Conservation (phyloP, 345 rosid species). For the Kandelia obovata region DNA sequence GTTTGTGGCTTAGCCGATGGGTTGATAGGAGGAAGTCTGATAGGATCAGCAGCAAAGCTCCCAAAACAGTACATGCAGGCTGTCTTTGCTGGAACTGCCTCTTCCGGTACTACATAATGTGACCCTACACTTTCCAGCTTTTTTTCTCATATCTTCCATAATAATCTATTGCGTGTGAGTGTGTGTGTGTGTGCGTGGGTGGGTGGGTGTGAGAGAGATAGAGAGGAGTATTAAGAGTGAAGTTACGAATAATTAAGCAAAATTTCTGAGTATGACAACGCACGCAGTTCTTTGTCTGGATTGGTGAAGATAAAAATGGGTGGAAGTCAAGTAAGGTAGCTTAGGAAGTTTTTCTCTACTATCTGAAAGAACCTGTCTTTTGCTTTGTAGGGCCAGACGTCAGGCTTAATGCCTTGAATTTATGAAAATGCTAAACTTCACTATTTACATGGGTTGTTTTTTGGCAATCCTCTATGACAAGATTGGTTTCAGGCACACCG, state of each 20-base stretch:
- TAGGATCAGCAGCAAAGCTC: constrained; percentile 83
- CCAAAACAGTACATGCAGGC: constrained; percentile 95
- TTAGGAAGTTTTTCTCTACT: no score
- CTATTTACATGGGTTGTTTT: background rate
- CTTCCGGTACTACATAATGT: constrained; percentile 55
- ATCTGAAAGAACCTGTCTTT: background rate
- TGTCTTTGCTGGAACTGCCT: constrained; percentile 89
- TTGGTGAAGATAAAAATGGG: background rate
- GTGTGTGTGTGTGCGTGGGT: no score
- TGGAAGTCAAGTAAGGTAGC: no score
- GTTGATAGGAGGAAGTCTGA: constrained; percentile 74
- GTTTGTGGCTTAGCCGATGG: constrained; percentile 89
- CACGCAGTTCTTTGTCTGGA: no score
- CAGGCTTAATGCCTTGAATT: background rate
- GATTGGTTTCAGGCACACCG: no score
- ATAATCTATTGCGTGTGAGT: no score
- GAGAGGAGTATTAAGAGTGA: no score
- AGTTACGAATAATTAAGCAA: background rate
- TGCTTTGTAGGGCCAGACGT: background rate
- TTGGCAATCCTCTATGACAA: no score
- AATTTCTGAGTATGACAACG: background rate
- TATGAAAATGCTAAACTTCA: constrained; percentile 1
- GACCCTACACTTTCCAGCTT: background rate
- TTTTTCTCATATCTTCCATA: background rate
- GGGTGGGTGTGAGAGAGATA: no score